Evolutionary conservation across 148 eudicot genomes (phyloP), one percentile per base, ranked within the genome.

Genomic region (Pouteria glomerata): DNA sequence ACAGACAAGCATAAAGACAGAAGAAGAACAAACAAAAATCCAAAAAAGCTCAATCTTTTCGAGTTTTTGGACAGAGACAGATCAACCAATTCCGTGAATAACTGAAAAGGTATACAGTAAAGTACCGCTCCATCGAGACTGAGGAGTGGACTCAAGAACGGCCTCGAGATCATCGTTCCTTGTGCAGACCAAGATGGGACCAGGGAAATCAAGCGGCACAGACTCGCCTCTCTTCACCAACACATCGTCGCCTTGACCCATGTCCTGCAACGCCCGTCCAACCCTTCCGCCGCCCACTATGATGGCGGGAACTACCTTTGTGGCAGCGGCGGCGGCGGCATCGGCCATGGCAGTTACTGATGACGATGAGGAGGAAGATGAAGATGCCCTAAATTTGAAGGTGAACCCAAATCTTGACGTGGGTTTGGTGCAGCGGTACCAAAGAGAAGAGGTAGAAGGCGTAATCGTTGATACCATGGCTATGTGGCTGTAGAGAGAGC

Each of bases 211-310:
- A 70, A 78, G 71, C 13, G 98, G 98, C 23, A 91, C 96, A 35
- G 83, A 0, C 44, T 94, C 96, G 24, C 97, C 97, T 85, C 97
- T 85, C 81, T 81, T 87, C 8, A 94, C 82, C 76, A 94, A 15
- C 50, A 94, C 77, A 76, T 94, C 98, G 11, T 83, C 76, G 6
- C 98, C 98, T 56, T 71, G 72, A 4, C 98, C 98, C 98, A 94
- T 85, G 7, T 87, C 87, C 33, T 83, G 87, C 30, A 94, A 79
- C 2, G 95, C 95, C 74, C 69, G 86, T 6, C 98, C 97, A 10
- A 94, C 98, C 41, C 98, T 77, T 12, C 98, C 98, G 11, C 97
- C 90, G 2, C 98, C 98, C 1, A 91, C 96, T 57, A 94, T 94
- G 24, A 91, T 68, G 24, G 98, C 97, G 0, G 98, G 96, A 11